Evolutionary conservation across 805 yeast species (phyloP), one percentile per base, ranked within the genome.

Genomic region (Candida sonorensis): DNA sequence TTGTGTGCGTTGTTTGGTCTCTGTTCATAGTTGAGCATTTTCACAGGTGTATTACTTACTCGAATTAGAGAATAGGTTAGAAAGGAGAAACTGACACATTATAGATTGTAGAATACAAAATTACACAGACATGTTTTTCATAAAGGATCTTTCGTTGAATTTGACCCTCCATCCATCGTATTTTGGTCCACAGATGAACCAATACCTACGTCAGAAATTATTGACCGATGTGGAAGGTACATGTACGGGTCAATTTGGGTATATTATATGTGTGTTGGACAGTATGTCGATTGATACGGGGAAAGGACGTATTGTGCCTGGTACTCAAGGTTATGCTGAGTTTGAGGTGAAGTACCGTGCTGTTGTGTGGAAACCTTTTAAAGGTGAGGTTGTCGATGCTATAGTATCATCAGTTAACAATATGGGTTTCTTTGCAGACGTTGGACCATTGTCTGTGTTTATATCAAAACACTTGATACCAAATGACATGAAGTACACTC

Each of bases 311-410:
- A 84, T 92, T 42, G 72, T 92, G 27, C 95, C 97, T 3, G 60
- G 59, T 12, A 80, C 88, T 16, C 77, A 80, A 36, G 98, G 98
- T 2, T 79, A 87, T 50, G 97, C 98, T 0, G 97, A 87, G 59
- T 92, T 92, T 51, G 94, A 86, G 48, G 97, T 92, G 33, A 85
- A 86, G 59, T 92, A 92, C 57, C 69, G 95, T 46, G 98, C 98
- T 0, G 88, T 92, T 32, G 97, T 92, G 21, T 92, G 96, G 94
- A 83, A 90, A 52, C 98, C 98, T 4, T 92, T 92, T 64, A 92
- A 92, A 62, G 98, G 97, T 22, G 98, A 92, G 61, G 98, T 92
- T 7, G 97, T 92, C 17, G 98, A 92, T 59, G 98, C 94, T 5
- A 78, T 90, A 16, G 97, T 92, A 11, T 83, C 95, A 10, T 83